Evolutionary conservation across 1,284 basidiomycete genomes (phyloP), one percentile per base, ranked within the genome.

Genomic region (Puccinia polysora): DNA sequence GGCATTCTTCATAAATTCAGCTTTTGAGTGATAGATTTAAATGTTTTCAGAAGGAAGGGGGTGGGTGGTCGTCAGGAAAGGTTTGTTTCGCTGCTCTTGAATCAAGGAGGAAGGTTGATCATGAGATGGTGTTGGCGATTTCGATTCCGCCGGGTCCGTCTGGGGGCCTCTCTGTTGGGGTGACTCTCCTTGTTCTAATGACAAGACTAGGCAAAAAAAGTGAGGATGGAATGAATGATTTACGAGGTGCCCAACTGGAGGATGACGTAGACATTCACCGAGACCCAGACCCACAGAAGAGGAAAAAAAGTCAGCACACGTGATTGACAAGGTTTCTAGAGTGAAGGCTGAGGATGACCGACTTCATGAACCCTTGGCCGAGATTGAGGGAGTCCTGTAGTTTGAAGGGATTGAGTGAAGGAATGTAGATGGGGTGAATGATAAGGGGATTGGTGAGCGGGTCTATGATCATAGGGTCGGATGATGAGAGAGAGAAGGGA

Each of bases 1-100:
- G 0, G 88, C 89, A 49, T 88, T 83, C 63, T 84, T 86, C 75
- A 96, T 85, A 88, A 90, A 96, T 71, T 84, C 79, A 3, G 65
- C 65, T 68, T 32, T 5, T 12, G 28, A 18, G 40, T 43, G 40
- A 25, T 8, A 25, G 20, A 52, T 52, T 52, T 52, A 8, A 10
- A 7, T 52, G 10, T 15, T 52, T 14, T 10, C 50, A 12, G 25
- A 52, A 10, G 25, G 50, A n/a, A n/a, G n/a, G n/a, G n/a, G n/a
- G n/a, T n/a, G n/a, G n/a, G n/a, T n/a, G n/a, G n/a, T n/a, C n/a
- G n/a, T n/a, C 43, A 45, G n/a, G 43, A n/a, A n/a, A n/a, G n/a
- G n/a, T n/a, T n/a, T n/a, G n/a, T n/a, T n/a, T n/a, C n/a, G n/a
- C n/a, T n/a, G n/a, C n/a, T n/a, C n/a, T n/a, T n/a, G n/a, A n/a